Evolutionary conservation across 306 rosid species (phyloP).

Genomic region (cucumber (Cucumis sativus)): DNA sequence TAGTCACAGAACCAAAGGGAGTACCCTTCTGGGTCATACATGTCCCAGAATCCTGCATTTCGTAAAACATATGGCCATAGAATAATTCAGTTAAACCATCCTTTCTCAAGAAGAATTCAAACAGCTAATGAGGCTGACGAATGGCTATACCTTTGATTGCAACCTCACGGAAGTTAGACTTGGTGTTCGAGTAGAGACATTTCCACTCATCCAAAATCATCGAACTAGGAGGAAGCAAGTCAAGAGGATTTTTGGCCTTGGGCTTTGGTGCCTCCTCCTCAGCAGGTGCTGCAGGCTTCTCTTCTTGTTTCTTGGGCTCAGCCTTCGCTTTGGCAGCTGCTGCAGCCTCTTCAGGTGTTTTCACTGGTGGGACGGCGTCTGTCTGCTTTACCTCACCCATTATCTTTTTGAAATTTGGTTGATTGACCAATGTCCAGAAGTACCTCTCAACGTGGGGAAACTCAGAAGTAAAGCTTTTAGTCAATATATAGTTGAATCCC

Average conservation of each 20-base stretch:
- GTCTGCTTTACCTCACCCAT: slow-evolving; percentile 64
- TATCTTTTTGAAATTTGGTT: slow-evolving; percentile 67
- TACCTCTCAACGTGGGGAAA: slow-evolving; percentile 86
- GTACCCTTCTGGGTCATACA: slow-evolving; percentile 90
- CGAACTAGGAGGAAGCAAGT: slow-evolving; percentile 79
- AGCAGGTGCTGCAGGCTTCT: slow-evolving; percentile 31
- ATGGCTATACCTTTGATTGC: slow-evolving; percentile 61
- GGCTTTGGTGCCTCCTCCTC: slow-evolving; percentile 84
- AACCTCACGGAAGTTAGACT: slow-evolving; percentile 88
- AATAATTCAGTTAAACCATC: background rate
- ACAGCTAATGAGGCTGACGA: background rate
- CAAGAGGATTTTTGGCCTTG: slow-evolving; percentile 76
- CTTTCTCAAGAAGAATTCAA: background rate
- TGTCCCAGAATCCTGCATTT: slow-evolving; percentile 79
- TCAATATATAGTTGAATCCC: slow-evolving; percentile 27
- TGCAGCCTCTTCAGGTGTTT: slow-evolving; percentile 57
- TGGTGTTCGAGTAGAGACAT: slow-evolving; percentile 81
- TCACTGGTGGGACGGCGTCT: slow-evolving; percentile 38
- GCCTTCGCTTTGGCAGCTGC: slow-evolving; percentile 50
- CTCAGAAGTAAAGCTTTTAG: slow-evolving; percentile 70
- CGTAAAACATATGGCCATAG: background rate
- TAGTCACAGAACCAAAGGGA: slow-evolving; percentile 93
- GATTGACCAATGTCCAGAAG: slow-evolving; percentile 91
- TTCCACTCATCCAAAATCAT: slow-evolving; percentile 94
- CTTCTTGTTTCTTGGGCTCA: slow-evolving; percentile 52